Conservation (phyloP, 1,284 basidiomycete genomes). For the Fomitopsis pinicola region DNA sequence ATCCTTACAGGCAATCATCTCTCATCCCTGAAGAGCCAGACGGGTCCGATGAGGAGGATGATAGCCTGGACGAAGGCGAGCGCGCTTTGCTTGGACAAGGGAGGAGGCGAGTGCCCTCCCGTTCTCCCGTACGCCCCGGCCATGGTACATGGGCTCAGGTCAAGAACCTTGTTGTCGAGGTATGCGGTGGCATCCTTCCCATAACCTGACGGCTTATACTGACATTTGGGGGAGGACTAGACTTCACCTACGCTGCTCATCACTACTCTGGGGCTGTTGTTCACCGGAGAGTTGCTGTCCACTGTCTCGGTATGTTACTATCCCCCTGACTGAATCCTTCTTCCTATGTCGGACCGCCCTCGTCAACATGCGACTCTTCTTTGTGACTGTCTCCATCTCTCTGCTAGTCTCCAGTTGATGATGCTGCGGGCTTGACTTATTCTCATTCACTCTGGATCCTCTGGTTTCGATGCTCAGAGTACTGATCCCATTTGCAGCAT, state of each 20-base stretch:
- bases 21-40: slow-evolving; percentile 14
- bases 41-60: slow-evolving; percentile 25
- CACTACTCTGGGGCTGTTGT: slow-evolving; percentile 70
- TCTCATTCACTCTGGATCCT: background rate
- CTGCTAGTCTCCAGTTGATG: background rate
- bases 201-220: background rate
- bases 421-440: background rate
- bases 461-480: background rate
- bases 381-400: no score
- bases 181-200: slow-evolving; percentile 28
- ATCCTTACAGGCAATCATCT: slow-evolving; percentile 7
- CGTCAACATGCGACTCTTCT: background rate
- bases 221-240: slow-evolving; percentile 31
- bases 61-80: slow-evolving; percentile 29
- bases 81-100: slow-evolving; percentile 30
- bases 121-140: slow-evolving; percentile 9
- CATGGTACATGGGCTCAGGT: slow-evolving; percentile 45
- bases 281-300: slow-evolving; percentile 87
- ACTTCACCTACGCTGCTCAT: slow-evolving; percentile 70
- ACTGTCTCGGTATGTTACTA: slow-evolving; percentile 68
- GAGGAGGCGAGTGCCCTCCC: slow-evolving; percentile 5
- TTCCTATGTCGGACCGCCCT: no score
- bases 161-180: slow-evolving; percentile 62
- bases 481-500: slow-evolving; percentile 38
- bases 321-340: background rate